Evolutionary conservation across 768 basidiomycete species (phyloP).

Genomic region (Melanogaster broomeanus): DNA sequence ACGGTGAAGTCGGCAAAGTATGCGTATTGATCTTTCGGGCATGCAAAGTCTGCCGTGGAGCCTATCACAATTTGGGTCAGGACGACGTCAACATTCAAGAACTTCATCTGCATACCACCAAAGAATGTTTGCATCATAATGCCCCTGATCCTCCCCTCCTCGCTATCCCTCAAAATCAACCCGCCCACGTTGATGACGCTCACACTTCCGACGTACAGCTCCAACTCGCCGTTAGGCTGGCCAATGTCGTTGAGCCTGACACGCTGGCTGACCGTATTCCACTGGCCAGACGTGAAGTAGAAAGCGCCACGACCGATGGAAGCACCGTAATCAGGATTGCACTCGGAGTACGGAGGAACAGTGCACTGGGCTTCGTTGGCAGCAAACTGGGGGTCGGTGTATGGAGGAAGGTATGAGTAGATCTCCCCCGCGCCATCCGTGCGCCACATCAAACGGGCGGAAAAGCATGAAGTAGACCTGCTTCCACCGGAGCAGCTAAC

Average conservation of each 20-base stretch:
- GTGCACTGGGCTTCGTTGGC: conserved; percentile 53
- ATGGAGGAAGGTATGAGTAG: conserved; percentile 67
- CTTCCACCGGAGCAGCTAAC: conserved; percentile 66
- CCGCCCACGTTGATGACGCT: conserved; percentile 60
- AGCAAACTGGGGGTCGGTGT: conserved; percentile 23
- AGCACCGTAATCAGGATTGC: conserved; percentile 65
- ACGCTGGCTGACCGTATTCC: conserved; percentile 69
- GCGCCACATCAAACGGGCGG: conserved; percentile 72
- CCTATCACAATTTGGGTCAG: conserved; percentile 35
- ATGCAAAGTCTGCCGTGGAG: conserved; percentile 50
- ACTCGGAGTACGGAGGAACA: conserved; percentile 48
- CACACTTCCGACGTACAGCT: conserved; percentile 66
- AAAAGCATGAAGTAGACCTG: conserved; percentile 58
- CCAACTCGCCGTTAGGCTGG: conserved; percentile 67
- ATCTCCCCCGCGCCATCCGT: conserved; percentile 59
- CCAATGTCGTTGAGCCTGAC: conserved; percentile 75
- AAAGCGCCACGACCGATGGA: conserved; percentile 72
- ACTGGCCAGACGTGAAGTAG: conserved; percentile 59
- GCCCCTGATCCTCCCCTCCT: conserved; percentile 56
- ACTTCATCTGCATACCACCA: conserved; percentile 46
- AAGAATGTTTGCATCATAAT: conserved; percentile 83
- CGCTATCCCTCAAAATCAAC: conserved; percentile 53
- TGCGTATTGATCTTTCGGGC: conserved; percentile 59
- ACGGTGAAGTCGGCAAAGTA: conserved; percentile 74
- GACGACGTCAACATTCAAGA: conserved; percentile 2